Conservation (phyloP, 768 basidiomycete genomes). For the Cyclocybe cylindracea region DNA sequence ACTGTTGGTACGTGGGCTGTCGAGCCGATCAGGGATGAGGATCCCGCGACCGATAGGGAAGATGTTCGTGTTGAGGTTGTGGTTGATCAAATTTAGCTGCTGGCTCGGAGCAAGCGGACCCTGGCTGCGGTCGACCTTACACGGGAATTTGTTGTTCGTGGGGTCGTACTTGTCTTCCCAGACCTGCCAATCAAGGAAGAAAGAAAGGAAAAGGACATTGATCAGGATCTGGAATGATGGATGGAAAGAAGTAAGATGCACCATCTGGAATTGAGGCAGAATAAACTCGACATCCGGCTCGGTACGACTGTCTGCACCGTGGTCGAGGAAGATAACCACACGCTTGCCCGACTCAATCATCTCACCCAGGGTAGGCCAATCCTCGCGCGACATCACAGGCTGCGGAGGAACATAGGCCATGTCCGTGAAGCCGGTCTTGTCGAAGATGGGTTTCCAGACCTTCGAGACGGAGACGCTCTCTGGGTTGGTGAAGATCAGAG, state of each 20-base stretch:
- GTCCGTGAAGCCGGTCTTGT: slow-evolving; percentile 40
- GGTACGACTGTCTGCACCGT: slow-evolving; percentile 35
- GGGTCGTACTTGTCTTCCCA: slow-evolving; percentile 58
- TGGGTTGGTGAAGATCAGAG: slow-evolving; percentile 66
- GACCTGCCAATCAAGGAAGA: slow-evolving; percentile 27
- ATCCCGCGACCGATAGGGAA: slow-evolving; percentile 31
- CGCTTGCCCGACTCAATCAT: slow-evolving; percentile 59
- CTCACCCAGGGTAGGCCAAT: slow-evolving; percentile 65
- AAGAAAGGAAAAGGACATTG: not conserved
- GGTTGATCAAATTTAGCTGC: slow-evolving; percentile 61
- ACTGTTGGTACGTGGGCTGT: slow-evolving; percentile 36
- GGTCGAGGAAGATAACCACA: slow-evolving; percentile 63
- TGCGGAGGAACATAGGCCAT: slow-evolving; percentile 53
- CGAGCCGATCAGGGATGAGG: slow-evolving; percentile 36
- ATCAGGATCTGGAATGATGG: not conserved
- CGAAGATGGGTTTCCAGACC: slow-evolving; percentile 55
- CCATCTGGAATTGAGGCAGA: slow-evolving; percentile 59
- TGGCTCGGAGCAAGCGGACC: slow-evolving; percentile 47
- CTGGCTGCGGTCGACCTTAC: slow-evolving; percentile 50
- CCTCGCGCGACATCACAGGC: slow-evolving; percentile 38
- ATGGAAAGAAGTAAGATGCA: slow-evolving; percentile 12
- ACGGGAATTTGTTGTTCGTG: slow-evolving; percentile 52
- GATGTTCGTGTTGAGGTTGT: slow-evolving; percentile 46
- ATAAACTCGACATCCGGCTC: slow-evolving; percentile 43
- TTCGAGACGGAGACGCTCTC: slow-evolving; percentile 47